phyloP scores from a whole-genome alignment of 768 basidiomycete species.

The Royoungia palumana region DNA sequence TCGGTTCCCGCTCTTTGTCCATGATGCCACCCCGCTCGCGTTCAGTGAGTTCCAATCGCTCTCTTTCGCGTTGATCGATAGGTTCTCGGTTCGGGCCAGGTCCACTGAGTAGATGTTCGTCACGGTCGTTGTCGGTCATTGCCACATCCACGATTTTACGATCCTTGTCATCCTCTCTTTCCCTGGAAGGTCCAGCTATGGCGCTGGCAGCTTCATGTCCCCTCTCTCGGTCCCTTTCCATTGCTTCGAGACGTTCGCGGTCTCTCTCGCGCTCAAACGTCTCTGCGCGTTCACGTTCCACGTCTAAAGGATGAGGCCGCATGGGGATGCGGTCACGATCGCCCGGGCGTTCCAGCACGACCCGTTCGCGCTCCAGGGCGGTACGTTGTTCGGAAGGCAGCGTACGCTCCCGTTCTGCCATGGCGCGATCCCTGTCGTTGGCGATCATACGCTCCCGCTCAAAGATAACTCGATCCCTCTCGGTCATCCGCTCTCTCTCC shows the following conservation, averaged over 20 bases:
- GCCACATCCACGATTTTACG: slow-evolving; percentile 15
- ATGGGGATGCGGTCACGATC: slow-evolving; percentile 26
- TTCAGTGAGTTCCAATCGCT: slow-evolving; percentile 23
- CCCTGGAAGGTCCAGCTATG: slow-evolving; percentile 12
- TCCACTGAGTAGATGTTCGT: slow-evolving; percentile 19
- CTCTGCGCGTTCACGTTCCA: slow-evolving; percentile 28
- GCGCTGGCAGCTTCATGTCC: slow-evolving; percentile 17
- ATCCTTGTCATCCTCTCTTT: slow-evolving; percentile 25
- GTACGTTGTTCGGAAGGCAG: slow-evolving; percentile 19
- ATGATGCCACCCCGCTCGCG: slow-evolving; percentile 15
- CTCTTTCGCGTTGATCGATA: slow-evolving; percentile 27
- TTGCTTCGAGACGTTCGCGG: slow-evolving; percentile 26
- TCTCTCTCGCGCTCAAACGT: slow-evolving; percentile 35
- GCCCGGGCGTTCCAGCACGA: slow-evolving; percentile 16
- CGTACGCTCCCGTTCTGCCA: slow-evolving; percentile 24
- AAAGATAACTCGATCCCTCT: slow-evolving; percentile 19
- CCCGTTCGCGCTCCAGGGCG: slow-evolving; percentile 22
- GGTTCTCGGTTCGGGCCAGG: slow-evolving; percentile 21
- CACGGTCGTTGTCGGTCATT: slow-evolving; percentile 18
- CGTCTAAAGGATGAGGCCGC: slow-evolving; percentile 20
- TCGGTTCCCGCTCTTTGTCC: slow-evolving; percentile 19
- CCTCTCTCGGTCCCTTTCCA: slow-evolving; percentile 31
- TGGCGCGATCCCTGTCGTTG: slow-evolving; percentile 23
- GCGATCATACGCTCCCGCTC: slow-evolving; percentile 26
- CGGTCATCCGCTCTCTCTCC: slow-evolving; percentile 21